phyloP scores from a whole-genome alignment of 331 rosid species.

The Quercus tomentella region DNA sequence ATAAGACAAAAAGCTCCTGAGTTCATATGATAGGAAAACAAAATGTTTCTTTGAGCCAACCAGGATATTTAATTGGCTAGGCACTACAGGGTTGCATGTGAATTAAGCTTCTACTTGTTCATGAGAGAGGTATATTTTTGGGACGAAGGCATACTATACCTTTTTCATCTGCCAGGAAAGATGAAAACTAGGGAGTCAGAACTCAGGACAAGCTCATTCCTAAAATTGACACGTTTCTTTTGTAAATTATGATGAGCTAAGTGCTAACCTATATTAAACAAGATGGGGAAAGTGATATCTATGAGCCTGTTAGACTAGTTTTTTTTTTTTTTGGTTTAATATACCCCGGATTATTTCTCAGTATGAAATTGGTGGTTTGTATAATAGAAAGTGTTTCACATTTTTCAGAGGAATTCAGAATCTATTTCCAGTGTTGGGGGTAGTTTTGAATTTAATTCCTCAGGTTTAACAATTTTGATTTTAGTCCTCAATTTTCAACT shows the following conservation, averaged over 20 bases:
- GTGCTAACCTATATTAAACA: background rate
- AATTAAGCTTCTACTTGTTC: background rate
- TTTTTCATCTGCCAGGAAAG: background rate
- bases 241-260: background rate
- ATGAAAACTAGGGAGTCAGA: background rate
- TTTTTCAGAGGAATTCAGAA: background rate
- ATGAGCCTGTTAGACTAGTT: background rate
- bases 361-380: background rate
- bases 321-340: background rate
- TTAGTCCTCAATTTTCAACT: too few relatives aligned
- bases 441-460: too few relatives aligned
- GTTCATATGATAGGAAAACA: constrained; percentile 10
- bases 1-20: constrained; percentile 40
- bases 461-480: too few relatives aligned
- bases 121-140: background rate
- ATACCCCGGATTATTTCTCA: background rate
- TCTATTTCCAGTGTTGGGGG: too few relatives aligned
- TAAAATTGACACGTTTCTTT: background rate
- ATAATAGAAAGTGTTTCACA: background rate
- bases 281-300: background rate
- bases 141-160: background rate
- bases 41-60: background rate
- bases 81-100: background rate
- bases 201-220: background rate
- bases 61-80: background rate